phyloP scores from a whole-genome alignment of 139 green algal species.

The Prasinococcaceae sp. region DNA sequence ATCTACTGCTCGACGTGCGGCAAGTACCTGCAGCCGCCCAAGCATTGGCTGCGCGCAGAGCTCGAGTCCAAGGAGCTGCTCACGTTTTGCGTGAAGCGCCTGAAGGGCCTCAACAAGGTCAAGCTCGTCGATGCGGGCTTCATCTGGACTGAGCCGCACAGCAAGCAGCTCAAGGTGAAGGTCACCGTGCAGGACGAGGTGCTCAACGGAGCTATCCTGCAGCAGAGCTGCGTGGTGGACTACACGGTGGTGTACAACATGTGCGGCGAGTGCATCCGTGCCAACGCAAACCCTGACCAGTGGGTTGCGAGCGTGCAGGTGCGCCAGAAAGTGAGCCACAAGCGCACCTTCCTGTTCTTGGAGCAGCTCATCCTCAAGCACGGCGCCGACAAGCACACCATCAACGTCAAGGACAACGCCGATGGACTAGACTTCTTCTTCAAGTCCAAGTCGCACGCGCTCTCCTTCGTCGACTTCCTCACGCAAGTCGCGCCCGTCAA shows the following conservation, averaged over 20 bases:
- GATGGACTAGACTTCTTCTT: conserved; percentile 94
- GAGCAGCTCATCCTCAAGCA: conserved; percentile 97
- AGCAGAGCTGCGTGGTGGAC: conserved; percentile 92
- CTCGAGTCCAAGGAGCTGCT: conserved; percentile 93
- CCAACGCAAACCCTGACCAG: conserved; percentile 81
- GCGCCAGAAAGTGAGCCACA: conserved; percentile 89
- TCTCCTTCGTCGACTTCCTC: conserved; percentile 94
- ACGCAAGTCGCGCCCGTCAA: conserved; percentile 31
- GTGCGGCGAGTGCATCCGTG: conserved; percentile 76
- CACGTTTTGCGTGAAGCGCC: conserved; percentile 86
- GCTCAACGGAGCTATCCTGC: conserved; percentile 90
- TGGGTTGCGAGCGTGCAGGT: conserved; percentile 82
- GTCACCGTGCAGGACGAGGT: conserved; percentile 89
- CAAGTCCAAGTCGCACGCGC: conserved; percentile 53
- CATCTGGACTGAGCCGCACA: conserved; percentile 98
- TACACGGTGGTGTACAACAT: conserved; percentile 89
- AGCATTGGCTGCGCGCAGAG: conserved; percentile 80
- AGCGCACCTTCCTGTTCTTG: conserved; percentile 96
- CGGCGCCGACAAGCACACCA: conserved; percentile 48
- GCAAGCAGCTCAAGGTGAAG: conserved; percentile 87
- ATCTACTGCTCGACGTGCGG: conserved; percentile 82
- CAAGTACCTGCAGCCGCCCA: conserved; percentile 86
- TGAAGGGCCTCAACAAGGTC: conserved; percentile 65
- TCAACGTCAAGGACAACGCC: conserved; percentile 64
- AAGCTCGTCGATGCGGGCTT: conserved; percentile 97